Evolutionary conservation across 1,284 basidiomycete genomes (phyloP), one percentile per base, ranked within the genome.

Genomic region (Porogramme epimiltina): DNA sequence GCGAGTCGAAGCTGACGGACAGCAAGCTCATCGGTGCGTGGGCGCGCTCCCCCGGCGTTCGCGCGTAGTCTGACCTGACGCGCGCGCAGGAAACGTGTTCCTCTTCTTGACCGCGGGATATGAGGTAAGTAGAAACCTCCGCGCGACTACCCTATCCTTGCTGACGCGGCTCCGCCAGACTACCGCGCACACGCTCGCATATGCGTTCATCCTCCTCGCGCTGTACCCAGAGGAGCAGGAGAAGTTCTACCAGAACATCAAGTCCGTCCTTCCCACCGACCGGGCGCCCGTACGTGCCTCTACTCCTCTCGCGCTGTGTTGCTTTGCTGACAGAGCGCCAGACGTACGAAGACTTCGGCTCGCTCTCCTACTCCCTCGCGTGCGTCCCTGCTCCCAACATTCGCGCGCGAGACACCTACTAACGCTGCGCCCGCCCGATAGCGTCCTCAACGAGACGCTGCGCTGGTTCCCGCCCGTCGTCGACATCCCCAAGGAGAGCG

Each of bases 141-240:
- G 28, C 28, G 34, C 5, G 34, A 9, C 34, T 13, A n/a, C n/a
- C 34, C 34, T 9, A 37, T 13, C 9, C 34, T 37, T 15, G 15
- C 3, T 24, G 25, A 19, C 23, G 34, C 8, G 15, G 13, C 28
- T 28, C 28, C 36, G 43, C 68, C 65, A 80, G 71, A 82, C 80
- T 0, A 73, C 76, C 1, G 78, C 78, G 0, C 76, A 82, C 61
- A 82, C 83, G 0, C 65, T 88, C 2, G 79, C 76, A 37, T 87
- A 80, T 51, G 69, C 80, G 1, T 75, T 87, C 50, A 83, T 75
- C 9, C 65, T 75, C 23, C 67, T 82, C 0, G 77, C 78, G 0
- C 60, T 80, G n/a, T 74, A 87, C 62, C 82, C 75, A 2, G 79
- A 85, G 0, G 77, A 81, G 59, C 86, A 89, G 64, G 81, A 85